Evolutionary conservation across 2,329 filamentous ascomycete genomes (phyloP).

Genomic region (Sarocladiaceae sp.): DNA sequence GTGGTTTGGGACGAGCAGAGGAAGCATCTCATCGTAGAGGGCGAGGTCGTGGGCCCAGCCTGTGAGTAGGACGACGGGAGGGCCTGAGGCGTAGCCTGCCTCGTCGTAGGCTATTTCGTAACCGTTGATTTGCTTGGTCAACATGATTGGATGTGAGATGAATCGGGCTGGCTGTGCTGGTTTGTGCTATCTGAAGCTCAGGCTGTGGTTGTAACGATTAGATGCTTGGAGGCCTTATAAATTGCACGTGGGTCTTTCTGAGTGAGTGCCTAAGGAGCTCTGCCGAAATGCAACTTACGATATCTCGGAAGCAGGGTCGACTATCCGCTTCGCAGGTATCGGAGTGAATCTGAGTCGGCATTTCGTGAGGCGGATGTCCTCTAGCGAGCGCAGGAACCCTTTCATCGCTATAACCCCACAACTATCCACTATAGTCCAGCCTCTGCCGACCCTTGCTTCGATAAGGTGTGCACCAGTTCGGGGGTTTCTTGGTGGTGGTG

Average conservation of each 20-base stretch:
- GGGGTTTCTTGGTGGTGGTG: too few relatives aligned
- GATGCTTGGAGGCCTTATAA: too few relatives aligned
- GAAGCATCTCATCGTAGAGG: constrained; percentile 4
- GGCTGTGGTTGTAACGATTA: neutral
- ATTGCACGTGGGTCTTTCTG: too few relatives aligned
- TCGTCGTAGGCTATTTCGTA: constrained; percentile 3
- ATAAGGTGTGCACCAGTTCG: too few relatives aligned
- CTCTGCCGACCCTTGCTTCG: too few relatives aligned
- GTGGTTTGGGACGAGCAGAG: neutral
- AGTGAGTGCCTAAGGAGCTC: too few relatives aligned
- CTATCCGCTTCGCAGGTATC: neutral
- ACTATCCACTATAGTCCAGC: too few relatives aligned
- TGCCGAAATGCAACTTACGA: too few relatives aligned
- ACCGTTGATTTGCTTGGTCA: neutral
- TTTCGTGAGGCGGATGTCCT: neutral
- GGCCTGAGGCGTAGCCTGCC: neutral
- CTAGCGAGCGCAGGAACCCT: too few relatives aligned
- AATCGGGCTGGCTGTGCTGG: neutral
- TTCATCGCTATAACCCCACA: too few relatives aligned
- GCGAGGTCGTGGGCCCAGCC: constrained; percentile 1
- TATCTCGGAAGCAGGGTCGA: too few relatives aligned
- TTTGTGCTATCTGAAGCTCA: neutral
- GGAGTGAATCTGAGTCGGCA: neutral
- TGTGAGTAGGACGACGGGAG: neutral
- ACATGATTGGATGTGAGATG: too few relatives aligned